phyloP scores from a whole-genome alignment of 1,284 basidiomycete species.

The Boletus nobilissimus region DNA sequence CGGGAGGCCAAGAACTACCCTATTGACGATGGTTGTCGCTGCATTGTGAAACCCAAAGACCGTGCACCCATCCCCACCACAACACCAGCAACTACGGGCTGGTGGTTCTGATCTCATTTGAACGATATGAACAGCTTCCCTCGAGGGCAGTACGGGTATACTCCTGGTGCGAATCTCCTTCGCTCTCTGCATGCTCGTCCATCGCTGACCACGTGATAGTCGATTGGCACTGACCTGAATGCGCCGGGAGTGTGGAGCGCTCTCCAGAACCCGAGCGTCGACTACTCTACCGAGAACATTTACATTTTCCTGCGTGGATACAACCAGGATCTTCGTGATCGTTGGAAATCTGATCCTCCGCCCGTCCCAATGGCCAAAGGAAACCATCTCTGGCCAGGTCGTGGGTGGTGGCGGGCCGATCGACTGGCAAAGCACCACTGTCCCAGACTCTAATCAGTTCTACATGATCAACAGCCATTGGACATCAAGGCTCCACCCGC shows the following conservation, averaged over 20 bases:
- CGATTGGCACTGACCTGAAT: constrained; percentile 11
- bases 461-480: constrained; percentile 26
- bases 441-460: constrained; percentile 4
- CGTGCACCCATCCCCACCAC: constrained; percentile 19
- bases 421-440: constrained; percentile 22
- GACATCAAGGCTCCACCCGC: neutral
- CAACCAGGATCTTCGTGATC: constrained; percentile 14
- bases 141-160: neutral
- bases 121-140: constrained; percentile 25
- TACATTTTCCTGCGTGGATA: constrained; percentile 31
- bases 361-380: neutral
- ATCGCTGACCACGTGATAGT: neutral
- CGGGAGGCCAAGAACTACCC: neutral
- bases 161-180: constrained; percentile 16
- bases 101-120: constrained; percentile 24
- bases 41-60: neutral
- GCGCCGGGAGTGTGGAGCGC: neutral
- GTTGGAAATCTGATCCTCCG: neutral
- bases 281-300: constrained; percentile 19
- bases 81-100: constrained; percentile 26
- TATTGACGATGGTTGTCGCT: neutral
- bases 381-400: neutral
- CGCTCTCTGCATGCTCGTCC: neutral
- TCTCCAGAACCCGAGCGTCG: constrained; percentile 13
- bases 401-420: neutral